These are phyloP conservation scores for Torulaspora gathmanii DNA, from an alignment of 805 yeast species.

Conservation along the genomic window DNA sequence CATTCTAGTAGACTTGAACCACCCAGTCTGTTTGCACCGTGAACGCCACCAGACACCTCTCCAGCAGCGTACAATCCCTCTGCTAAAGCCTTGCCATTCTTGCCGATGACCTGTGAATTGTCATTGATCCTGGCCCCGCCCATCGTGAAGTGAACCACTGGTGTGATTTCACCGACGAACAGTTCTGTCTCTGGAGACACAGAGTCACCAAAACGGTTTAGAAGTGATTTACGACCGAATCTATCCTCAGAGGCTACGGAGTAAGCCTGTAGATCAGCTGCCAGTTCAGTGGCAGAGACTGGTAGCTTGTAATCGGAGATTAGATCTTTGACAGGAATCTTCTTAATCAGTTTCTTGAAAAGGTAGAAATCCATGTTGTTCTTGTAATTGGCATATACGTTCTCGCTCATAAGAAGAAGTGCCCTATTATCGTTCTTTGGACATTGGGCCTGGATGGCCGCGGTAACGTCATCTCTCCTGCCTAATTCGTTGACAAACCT, in stretches of 20 bases:
- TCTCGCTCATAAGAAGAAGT: constrained; percentile 39
- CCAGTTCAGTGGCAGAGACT: constrained; percentile 22
- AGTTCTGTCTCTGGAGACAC: constrained; percentile 31
- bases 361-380: constrained; percentile 51
- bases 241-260: constrained; percentile 30
- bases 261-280: constrained; percentile 24
- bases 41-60: constrained; percentile 65
- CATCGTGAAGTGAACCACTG: constrained; percentile 62
- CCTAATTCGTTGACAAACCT: constrained; percentile 52
- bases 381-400: constrained; percentile 43
- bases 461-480: constrained; percentile 51
- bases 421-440: constrained; percentile 34
- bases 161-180: constrained; percentile 51
- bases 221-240: constrained; percentile 36
- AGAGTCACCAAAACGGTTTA: constrained; percentile 32
- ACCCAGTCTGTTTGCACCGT: constrained; percentile 58
- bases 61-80: constrained; percentile 58
- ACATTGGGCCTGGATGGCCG: constrained; percentile 37
- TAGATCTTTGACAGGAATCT: constrained; percentile 31
- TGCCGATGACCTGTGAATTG: constrained; percentile 41
- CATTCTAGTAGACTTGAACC: constrained; percentile 56
- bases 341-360: constrained; percentile 36
- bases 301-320: constrained; percentile 27
- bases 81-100: constrained; percentile 34
- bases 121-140: constrained; percentile 60